Base-by-base conservation (phyloP, 1,139 yeast species). In the Zygotorulaspora mrakii region DNA sequence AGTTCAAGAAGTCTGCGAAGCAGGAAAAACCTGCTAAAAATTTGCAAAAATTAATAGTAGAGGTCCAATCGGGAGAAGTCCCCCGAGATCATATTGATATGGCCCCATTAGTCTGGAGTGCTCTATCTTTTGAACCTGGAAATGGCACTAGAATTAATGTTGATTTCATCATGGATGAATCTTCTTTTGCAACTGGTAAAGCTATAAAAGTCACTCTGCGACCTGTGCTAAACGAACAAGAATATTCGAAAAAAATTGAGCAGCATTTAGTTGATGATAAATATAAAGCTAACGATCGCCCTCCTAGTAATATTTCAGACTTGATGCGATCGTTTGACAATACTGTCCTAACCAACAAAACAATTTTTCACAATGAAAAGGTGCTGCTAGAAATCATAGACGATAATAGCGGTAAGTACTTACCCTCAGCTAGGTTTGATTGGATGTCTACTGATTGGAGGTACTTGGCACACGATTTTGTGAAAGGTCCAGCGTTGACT, bases 81-180 rank as follows among this genome's bases (percentile, higher is more conserved):
- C 77, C 77, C 0, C 42, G 55, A 2, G 69, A 70, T 20, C 70
- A 72, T 31, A 76, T 77, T 5, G 82, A 79, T 0, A 53, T 87
- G 11, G 79, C 94, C 0, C 54, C 62, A 9, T 62, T 73, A 3
- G 65, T 84, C 32, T 73, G 89, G 1, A 65, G 71, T 5, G 80
- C 94, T 0, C 68, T 85, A 26, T 76, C 77, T 0, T 60, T 75
- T 14, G 11, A 12, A 5, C 34, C 37, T 12, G 39, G 38, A 28
- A 55, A 54, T 35, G 59, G 61, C 2, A 32, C 40, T 11, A 48
- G 41, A 17, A 17, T 55, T 5, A 49, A 48, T 22, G 26, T 55
- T 5, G 54, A 50, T 23, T 52, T 42, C 23, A 16, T 31, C 20
- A 33, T 16, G 5, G 17, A 17, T 7, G 17, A 34, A 4, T 35